phyloP scores from a whole-genome alignment of 208 protist genomes.

The Leishmania lainsoni region DNA sequence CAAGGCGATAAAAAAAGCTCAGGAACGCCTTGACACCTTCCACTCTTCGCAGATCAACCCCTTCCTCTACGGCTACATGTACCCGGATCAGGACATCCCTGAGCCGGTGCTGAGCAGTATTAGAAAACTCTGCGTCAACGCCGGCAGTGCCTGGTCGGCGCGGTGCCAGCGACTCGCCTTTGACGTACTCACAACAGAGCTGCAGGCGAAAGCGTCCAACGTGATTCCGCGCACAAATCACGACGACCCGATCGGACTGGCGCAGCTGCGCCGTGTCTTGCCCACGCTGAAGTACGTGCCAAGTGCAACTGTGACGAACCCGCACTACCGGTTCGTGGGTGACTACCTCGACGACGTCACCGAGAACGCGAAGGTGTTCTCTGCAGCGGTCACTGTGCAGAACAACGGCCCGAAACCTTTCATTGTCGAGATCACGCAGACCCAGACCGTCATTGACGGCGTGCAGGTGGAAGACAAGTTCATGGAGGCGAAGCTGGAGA shows the following conservation, averaged over 20 bases:
- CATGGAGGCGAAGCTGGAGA: conserved; percentile 47
- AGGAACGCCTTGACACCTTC: conserved; percentile 58
- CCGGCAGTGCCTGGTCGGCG: conserved; percentile 60
- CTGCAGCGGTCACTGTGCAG: conserved; percentile 50
- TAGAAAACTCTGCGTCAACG: conserved; percentile 58
- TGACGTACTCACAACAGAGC: conserved; percentile 57
- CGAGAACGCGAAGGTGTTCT: conserved; percentile 36
- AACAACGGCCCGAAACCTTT: conserved; percentile 63
- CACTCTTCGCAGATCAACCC: conserved; percentile 68
- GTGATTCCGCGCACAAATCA: conserved; percentile 52
- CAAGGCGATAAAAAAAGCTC: conserved; percentile 70
- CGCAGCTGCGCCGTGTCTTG: conserved; percentile 66
- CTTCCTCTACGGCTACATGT: conserved; percentile 81
- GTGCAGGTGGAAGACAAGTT: conserved; percentile 54
- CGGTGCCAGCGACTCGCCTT: conserved; percentile 76
- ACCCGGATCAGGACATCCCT: conserved; percentile 53
- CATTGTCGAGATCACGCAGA: conserved; percentile 59
- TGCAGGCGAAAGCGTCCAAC: conserved; percentile 53
- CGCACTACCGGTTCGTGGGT: conserved; percentile 69
- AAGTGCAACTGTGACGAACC: conserved; percentile 48
- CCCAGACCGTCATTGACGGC: conserved; percentile 76
- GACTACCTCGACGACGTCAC: conserved; percentile 31
- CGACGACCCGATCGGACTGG: conserved; percentile 64
- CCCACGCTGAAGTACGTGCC: conserved; percentile 60
- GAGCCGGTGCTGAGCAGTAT: conserved; percentile 56